These are phyloP conservation scores for Pterocarpus santalinus DNA, from an alignment of 306 rosid species.

Conservation along the genomic window DNA sequence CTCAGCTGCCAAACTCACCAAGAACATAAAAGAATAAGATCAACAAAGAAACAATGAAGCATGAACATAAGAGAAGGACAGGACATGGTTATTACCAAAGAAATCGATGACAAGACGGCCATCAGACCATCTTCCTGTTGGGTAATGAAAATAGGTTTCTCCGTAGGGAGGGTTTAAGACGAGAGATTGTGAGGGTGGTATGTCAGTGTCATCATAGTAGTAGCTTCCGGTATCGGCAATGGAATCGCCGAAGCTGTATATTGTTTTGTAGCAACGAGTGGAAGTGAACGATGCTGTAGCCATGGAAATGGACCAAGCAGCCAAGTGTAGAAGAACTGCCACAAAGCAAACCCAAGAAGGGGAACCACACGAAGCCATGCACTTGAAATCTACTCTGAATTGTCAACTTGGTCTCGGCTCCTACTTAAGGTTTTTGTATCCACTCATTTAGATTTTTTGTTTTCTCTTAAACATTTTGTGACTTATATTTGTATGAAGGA, in stretches of 20 bases:
- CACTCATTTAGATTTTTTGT: no score
- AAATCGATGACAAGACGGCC: conserved; percentile 53
- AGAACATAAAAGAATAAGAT: no score
- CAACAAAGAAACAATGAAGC: not conserved
- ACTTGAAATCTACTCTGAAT: no score
- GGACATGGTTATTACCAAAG: conserved; percentile 11
- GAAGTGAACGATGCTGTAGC: not conserved
- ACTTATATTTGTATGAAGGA: no score
- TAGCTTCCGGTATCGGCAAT: conserved; percentile 50
- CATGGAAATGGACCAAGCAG: not conserved
- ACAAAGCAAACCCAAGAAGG: not conserved
- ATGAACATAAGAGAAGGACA: not conserved
- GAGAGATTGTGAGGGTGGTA: not conserved
- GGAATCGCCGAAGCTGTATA: conserved; percentile 61
- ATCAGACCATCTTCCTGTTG: conserved; percentile 50
- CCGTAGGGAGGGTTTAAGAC: conserved; percentile 45
- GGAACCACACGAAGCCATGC: not conserved
- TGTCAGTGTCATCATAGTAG: not conserved
- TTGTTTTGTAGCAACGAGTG: conserved; percentile 17
- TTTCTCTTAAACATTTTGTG: no score
- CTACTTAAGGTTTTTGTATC: no score
- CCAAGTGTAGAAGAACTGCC: not conserved
- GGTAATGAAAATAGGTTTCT: conserved; percentile 44
- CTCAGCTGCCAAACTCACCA: conserved; percentile 41
- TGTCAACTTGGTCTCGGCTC: no score